Evolutionary conservation across 768 basidiomycete species (phyloP).

Genomic region (Tulasnella sp.): DNA sequence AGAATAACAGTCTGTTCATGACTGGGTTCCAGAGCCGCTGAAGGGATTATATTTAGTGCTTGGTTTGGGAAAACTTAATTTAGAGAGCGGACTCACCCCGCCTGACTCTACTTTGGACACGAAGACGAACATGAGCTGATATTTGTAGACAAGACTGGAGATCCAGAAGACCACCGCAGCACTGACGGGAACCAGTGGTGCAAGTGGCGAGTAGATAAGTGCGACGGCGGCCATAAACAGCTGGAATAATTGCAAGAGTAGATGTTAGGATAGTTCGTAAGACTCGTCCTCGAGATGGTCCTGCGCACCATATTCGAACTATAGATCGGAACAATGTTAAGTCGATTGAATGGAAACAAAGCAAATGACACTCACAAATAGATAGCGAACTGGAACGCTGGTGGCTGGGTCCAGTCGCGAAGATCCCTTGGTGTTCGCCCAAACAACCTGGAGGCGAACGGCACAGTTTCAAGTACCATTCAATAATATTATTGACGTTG

Average conservation of each 20-base stretch:
- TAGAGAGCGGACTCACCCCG: slow-evolving; percentile 61
- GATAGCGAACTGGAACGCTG: slow-evolving; percentile 77
- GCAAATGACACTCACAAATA: slow-evolving; percentile 51
- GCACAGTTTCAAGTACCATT: background rate
- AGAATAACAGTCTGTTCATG: slow-evolving; percentile 74
- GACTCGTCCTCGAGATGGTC: slow-evolving; percentile 20
- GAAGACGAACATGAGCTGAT: slow-evolving; percentile 92
- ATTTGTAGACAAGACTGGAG: slow-evolving; percentile 54
- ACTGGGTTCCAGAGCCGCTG: slow-evolving; percentile 92
- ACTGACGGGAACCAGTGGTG: slow-evolving; percentile 78
- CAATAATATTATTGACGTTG: background rate
- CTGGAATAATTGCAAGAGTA: slow-evolving; percentile 28
- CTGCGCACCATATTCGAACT: slow-evolving; percentile 48
- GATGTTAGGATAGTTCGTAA: background rate
- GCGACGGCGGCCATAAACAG: slow-evolving; percentile 90
- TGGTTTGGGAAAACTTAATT: slow-evolving; percentile 3
- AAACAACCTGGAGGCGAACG: slow-evolving; percentile 45
- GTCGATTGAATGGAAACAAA: background rate
- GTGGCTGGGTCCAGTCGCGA: slow-evolving; percentile 81
- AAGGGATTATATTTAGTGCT: background rate
- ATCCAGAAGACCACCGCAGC: slow-evolving; percentile 80
- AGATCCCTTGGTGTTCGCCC: slow-evolving; percentile 87
- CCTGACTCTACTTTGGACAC: slow-evolving; percentile 85
- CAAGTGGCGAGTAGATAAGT: slow-evolving; percentile 87
- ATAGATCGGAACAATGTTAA: background rate